A percentile compares a stretch with the other conserved stretches of the same genome.
phyloP scores from a whole-genome alignment of 2,329 filamentous ascomycete genomes.

The Penicillium verrucosum region DNA sequence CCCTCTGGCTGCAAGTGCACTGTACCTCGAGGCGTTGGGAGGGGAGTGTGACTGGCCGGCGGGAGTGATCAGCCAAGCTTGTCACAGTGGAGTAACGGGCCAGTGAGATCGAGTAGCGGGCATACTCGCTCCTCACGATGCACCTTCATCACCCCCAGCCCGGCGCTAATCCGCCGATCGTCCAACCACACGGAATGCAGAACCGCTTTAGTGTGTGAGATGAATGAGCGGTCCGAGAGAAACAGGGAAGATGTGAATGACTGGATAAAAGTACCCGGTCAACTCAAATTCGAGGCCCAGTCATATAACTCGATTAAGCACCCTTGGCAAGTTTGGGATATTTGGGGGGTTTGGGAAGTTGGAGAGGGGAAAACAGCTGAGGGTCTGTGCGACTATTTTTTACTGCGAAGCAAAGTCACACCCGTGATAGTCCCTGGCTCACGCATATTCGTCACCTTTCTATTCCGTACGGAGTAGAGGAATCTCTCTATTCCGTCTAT shows the following conservation, averaged over 20 bases:
- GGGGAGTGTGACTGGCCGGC: constrained; percentile 26
- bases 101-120: constrained; percentile 17
- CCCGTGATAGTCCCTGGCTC: constrained; percentile 1
- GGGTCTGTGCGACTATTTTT: constrained; percentile 1
- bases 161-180: constrained; percentile 32
- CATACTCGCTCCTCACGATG: constrained; percentile 14
- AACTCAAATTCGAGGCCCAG: constrained; percentile 1
- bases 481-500: not conserved
- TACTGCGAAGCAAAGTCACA: not conserved
- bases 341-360: not conserved
- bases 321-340: not conserved
- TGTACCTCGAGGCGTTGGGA: constrained; percentile 9
- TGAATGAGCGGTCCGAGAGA: constrained; percentile 1
- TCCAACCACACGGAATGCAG: constrained; percentile 29
- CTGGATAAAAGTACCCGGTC: constrained; percentile 3
- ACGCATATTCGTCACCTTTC: constrained; percentile 1
- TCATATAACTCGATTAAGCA: constrained; percentile 8
- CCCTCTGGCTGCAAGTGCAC: constrained; percentile 16
- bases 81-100: constrained; percentile 32
- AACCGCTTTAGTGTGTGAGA: constrained; percentile 26
- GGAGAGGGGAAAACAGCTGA: not conserved
- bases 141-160: constrained; percentile 24
- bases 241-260: not conserved
- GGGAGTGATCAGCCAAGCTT: constrained; percentile 27
- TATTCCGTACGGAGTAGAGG: not conserved